phyloP scores from a whole-genome alignment of 2,329 filamentous ascomycete genomes.

The Zarea fungicola region DNA sequence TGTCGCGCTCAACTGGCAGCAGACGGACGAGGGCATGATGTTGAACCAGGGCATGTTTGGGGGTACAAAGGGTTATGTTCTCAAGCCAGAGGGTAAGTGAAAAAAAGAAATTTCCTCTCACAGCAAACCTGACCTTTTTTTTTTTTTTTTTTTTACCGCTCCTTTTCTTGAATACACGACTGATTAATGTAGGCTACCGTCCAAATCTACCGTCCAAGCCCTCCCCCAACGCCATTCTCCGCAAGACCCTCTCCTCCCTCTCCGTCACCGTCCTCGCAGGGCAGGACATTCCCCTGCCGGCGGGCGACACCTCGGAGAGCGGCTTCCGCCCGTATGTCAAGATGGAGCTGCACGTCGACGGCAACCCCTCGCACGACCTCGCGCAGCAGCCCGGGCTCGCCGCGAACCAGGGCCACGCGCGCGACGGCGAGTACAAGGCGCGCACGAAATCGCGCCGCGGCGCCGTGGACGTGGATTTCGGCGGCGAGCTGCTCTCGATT shows the following conservation, averaged over 20 bases:
- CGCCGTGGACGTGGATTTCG: constrained; percentile 58
- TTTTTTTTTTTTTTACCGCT: background rate
- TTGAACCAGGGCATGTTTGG: constrained; percentile 90
- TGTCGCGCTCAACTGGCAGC: constrained; percentile 91
- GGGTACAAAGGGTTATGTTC: constrained; percentile 74
- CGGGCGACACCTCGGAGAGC: constrained; percentile 41
- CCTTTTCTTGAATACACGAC: no score
- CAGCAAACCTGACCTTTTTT: no score
- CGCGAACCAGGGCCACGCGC: constrained; percentile 35
- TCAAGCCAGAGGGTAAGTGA: constrained; percentile 68
- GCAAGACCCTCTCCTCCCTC: constrained; percentile 61
- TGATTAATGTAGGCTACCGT: constrained; percentile 24
- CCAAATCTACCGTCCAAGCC: constrained; percentile 20
- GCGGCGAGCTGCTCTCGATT: constrained; percentile 53
- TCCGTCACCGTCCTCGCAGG: constrained; percentile 70
- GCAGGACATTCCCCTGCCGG: constrained; percentile 66
- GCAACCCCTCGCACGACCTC: constrained; percentile 35
- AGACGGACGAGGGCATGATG: constrained; percentile 90
- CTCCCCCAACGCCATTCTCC: constrained; percentile 18
- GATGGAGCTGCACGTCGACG: constrained; percentile 77
- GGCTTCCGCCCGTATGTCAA: constrained; percentile 77
- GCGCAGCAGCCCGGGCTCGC: constrained; percentile 19
- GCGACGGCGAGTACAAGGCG: constrained; percentile 48
- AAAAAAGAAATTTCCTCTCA: no score
- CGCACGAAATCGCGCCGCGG: constrained; percentile 55